Evolutionary conservation across 345 rosid genomes (phyloP), one percentile per base, ranked within the genome.

Genomic region (Boechera retrofracta): DNA sequence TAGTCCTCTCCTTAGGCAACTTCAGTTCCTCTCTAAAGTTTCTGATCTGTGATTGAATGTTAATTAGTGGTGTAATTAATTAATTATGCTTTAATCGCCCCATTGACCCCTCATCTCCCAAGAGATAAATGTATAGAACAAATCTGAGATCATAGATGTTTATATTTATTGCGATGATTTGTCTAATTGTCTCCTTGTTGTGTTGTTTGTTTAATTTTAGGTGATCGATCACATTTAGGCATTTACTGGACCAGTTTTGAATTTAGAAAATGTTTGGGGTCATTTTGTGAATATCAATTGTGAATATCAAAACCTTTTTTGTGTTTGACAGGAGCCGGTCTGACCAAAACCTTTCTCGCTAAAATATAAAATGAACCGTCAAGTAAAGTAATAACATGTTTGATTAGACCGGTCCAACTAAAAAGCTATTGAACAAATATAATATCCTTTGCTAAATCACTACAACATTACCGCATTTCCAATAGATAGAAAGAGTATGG

Each of bases 1-100:
- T 51, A 85, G 90, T 73, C 98, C 96, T 81, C 96, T 92, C 67
- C 91, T 92, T 65, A 81, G 85, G 79, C 98, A 92, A 76, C 90
- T 92, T 88, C 96, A 92, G 42, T 90, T 92, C 85, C 90, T 92
- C 49, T 41, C 90, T 48, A 80, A 91, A 52, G 70, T 78, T 60
- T 72, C 81, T 72, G 77, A 78, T 32, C 5, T 73, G 51, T 78
- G 41, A 78, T 32, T 42, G 6, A 41, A 64, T 58, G 26, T 72
- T 31, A 58, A 58, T 8, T 64, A 56, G 39, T 71, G 12, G 1
- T 64, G 77, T 64, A 74, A 64, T 31, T 39, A 63, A 24, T 54
- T 73, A 16, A 73, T 64, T 29, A 29, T 62, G 10, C 10, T 64
- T 55, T 75, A 75, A 35, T 48, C 39, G 9, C 65, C 35, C 55